Evolutionary conservation across 768 basidiomycete species (phyloP).

Genomic region (Leccinum disarticulatum): DNA sequence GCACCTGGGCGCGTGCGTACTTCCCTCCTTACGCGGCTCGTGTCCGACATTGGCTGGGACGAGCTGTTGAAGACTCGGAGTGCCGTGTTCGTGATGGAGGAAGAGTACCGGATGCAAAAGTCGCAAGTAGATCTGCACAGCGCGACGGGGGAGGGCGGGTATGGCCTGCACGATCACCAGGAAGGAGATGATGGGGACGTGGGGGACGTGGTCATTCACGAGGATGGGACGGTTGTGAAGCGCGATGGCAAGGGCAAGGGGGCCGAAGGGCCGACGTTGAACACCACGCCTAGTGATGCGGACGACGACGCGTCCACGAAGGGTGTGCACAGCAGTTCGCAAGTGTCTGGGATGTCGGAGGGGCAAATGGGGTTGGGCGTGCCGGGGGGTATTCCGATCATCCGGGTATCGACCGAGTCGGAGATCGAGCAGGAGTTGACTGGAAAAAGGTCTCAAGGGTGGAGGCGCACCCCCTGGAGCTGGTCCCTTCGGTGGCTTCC

Average conservation of each 20-base stretch:
- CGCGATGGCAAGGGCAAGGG: constrained; percentile 8
- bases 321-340: constrained; percentile 44
- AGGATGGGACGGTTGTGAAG: constrained; percentile 54
- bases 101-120: constrained; percentile 98
- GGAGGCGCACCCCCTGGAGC: constrained; percentile 47
- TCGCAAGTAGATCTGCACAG: constrained; percentile 67
- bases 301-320: constrained; percentile 75
- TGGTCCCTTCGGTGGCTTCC: constrained; percentile 46
- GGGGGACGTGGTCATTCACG: constrained; percentile 51
- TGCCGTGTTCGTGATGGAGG: constrained; percentile 98
- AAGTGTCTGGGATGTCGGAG: constrained; percentile 29
- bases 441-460: constrained; percentile 89
- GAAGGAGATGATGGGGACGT: not conserved
- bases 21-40: constrained; percentile 85
- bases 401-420: constrained; percentile 74
- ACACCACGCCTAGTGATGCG: constrained; percentile 10
- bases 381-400: constrained; percentile 54
- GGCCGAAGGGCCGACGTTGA: constrained; percentile 5
- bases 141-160: constrained; percentile 18
- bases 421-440: constrained; percentile 49
- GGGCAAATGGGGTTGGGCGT: constrained; percentile 8
- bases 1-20: constrained; percentile 96
- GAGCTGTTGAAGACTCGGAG: constrained; percentile 95
- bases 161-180: constrained; percentile 18
- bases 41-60: constrained; percentile 97